Percentiles rank a stretch among this genome's conserved stretches.
These are phyloP conservation scores for Borovskyia barvae DNA, from an alignment of 208 protist genomes.

Conservation along the genomic window DNA sequence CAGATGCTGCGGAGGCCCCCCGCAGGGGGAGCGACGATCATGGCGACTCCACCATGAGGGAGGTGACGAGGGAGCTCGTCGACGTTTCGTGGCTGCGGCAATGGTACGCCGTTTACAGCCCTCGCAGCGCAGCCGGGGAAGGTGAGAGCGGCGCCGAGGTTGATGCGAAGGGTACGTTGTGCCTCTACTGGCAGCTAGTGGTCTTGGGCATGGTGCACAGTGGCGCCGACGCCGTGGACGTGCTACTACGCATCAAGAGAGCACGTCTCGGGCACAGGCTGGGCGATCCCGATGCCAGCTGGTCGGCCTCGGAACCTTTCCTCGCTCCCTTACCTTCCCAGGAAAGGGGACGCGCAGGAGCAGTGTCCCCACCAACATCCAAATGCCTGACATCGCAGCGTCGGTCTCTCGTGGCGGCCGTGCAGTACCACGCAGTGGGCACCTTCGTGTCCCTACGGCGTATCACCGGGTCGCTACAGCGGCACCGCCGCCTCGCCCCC, in stretches of 20 bases:
- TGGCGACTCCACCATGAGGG: too few relatives aligned
- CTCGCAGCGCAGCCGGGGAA: background rate
- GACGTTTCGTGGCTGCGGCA: background rate
- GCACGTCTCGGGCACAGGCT: too few relatives aligned
- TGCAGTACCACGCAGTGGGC: conserved; percentile 54
- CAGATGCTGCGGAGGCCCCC: background rate
- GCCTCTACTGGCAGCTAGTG: conserved; percentile 16
- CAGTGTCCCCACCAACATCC: background rate
- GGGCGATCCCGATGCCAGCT: too few relatives aligned
- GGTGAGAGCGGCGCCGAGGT: background rate
- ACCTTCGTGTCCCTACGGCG: conserved; percentile 59
- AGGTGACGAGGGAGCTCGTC: background rate
- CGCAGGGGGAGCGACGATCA: too few relatives aligned
- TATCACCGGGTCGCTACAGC: conserved; percentile 50
- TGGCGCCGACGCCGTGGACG: conserved; percentile 10
- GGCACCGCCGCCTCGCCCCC: conserved; percentile 47
- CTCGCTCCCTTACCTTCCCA: too few relatives aligned
- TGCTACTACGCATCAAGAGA: too few relatives aligned
- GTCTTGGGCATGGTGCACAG: conserved; percentile 7
- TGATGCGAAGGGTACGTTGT: background rate
- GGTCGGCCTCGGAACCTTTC: too few relatives aligned
- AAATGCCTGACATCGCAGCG: too few relatives aligned
- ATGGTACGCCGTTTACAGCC: background rate
- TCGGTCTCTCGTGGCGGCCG: conserved; percentile 3
- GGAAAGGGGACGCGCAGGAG: too few relatives aligned